A percentile compares a stretch with the other conserved stretches of the same genome.
phyloP scores from a whole-genome alignment of 495 filamentous ascomycete genomes.

The Parathielavia hyrcaniae region DNA sequence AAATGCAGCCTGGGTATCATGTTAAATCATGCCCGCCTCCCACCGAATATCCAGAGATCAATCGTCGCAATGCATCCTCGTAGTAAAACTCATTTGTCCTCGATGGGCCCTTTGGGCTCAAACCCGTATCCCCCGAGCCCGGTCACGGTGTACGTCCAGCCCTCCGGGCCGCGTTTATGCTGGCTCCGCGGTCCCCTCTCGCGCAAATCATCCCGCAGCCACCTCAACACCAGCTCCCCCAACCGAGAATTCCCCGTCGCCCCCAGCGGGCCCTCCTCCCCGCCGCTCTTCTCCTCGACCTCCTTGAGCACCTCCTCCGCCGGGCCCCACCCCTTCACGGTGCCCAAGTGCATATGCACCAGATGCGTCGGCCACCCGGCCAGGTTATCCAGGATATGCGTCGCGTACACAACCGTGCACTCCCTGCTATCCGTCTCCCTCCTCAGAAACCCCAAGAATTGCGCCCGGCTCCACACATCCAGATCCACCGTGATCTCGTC shows the following conservation, averaged over 20 bases:
- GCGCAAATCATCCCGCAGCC: conserved; percentile 77
- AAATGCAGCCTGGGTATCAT: conserved; percentile 28
- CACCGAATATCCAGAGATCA: neutral
- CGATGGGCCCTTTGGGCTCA: conserved; percentile 48
- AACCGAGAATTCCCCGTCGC: conserved; percentile 64
- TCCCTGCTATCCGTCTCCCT: conserved; percentile 72
- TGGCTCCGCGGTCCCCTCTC: conserved; percentile 69
- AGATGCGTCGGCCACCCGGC: conserved; percentile 91
- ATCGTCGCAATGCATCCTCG: neutral
- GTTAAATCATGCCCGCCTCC: conserved; percentile 18
- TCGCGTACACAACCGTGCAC: conserved; percentile 95
- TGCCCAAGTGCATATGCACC: conserved; percentile 86
- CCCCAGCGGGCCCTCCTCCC: conserved; percentile 31
- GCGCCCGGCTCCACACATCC: conserved; percentile 72
- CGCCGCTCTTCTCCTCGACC: conserved; percentile 39
- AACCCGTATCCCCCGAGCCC: conserved; percentile 78
- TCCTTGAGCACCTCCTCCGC: conserved; percentile 47
- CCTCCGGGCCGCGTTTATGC: conserved; percentile 54
- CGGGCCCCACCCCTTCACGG: conserved; percentile 74
- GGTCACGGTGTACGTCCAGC: conserved; percentile 61
- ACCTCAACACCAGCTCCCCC: conserved; percentile 77
- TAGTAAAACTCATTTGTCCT: neutral
- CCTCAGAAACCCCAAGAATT: conserved; percentile 84
- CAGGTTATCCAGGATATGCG: conserved; percentile 91
- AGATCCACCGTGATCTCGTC: conserved; percentile 98